Evolutionary conservation across 2,329 filamentous ascomycete genomes (phyloP).

Genomic region (Corniculantispora saksenae): DNA sequence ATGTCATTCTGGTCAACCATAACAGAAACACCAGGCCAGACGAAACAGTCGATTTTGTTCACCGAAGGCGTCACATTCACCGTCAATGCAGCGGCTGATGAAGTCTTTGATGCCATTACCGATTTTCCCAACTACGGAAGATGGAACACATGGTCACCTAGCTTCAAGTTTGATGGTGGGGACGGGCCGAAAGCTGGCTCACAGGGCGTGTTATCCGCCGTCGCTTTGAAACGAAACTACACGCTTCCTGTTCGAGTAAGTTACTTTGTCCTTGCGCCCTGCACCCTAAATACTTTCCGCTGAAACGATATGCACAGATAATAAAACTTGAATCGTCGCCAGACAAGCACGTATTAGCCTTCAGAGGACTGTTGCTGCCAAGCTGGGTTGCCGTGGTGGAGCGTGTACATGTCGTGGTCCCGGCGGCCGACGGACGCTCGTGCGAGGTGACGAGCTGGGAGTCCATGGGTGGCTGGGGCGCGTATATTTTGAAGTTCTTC

Average conservation of each 20-base stretch:
- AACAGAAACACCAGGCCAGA: not conserved
- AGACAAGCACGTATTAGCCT: not conserved
- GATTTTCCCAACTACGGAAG: not conserved
- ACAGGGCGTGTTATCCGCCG: not conserved
- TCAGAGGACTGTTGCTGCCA: conserved; percentile 2
- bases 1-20: conserved; percentile 5
- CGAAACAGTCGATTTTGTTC: not conserved
- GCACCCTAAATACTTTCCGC: not conserved
- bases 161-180: not conserved
- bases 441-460: conserved; percentile 3
- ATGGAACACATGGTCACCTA: conserved; percentile 8
- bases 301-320: not conserved
- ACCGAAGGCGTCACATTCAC: conserved; percentile 6
- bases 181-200: not conserved
- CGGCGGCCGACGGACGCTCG: not conserved
- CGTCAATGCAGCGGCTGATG: not conserved
- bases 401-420: not conserved
- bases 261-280: not conserved
- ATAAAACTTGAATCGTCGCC: not conserved
- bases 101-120: not conserved
- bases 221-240: not conserved
- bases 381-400: conserved; percentile 4
- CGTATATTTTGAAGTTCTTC: conserved; percentile 4
- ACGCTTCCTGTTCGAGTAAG: not conserved
- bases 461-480: conserved; percentile 5